Evolutionary conservation across 2,329 filamentous ascomycete genomes (phyloP), one percentile per base, ranked within the genome.

Genomic region (Monilinia fructicola): DNA sequence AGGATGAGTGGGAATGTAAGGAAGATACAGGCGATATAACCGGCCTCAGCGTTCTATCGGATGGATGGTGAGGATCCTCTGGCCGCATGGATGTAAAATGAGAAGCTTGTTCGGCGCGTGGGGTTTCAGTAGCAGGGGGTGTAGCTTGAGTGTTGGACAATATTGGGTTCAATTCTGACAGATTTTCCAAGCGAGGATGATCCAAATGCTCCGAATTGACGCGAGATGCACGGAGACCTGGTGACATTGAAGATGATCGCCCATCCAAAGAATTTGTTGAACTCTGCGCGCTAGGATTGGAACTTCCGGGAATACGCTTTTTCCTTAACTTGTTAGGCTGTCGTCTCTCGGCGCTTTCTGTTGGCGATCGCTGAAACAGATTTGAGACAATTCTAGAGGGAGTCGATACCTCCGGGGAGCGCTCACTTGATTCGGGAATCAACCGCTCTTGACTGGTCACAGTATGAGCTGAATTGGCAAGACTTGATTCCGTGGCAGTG

Each of bases 241-340:
- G 73, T 35, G 73, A 73, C 11, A 67, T 76, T 18, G 73, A 61
- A 55, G 73, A 69, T 44, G 61, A 61, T 58, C 74, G 76, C 11
- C 77, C 82, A 42, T 79, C 79, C n/a, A 96, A 81, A 10, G 93
- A 97, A 21, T 90, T 86, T 9, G 86, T 90, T 21, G 95, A 98
- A 75, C 93, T 97, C 70, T 97, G 93, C 0, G 94, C 93, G 76
- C 94, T 97, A 26, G 89, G 89, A 72, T 92, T 93, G 28, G 90
- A 79, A 74, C 91, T 92, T 53, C 87, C 89, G 0, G 91, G 89
- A 65, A 90, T 81, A n/a, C 80, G 76, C 69, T 88, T 97, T 82
- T 98, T 98, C 77, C 90, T 90, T 62, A 99, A 81, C 78, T 97
- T 97, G 74, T 97, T 97, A 0, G 93, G 92, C 75, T 89, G 90